These are phyloP conservation scores for Zalaria obscura DNA, from an alignment of 2,329 filamentous ascomycete species.

Conservation along the genomic window DNA sequence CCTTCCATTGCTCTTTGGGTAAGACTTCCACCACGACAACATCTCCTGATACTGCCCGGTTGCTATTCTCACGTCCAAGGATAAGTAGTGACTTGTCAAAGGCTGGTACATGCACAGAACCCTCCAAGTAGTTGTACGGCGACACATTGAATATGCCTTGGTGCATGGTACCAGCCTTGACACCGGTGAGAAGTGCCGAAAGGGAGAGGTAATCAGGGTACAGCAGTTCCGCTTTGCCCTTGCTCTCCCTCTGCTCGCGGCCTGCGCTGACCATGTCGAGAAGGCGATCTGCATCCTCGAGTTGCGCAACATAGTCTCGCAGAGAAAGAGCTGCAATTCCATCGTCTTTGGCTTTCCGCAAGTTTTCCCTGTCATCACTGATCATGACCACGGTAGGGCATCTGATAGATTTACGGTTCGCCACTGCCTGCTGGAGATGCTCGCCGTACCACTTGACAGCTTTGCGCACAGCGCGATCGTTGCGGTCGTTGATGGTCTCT, in stretches of 20 bases:
- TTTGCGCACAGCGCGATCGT: constrained; percentile 77
- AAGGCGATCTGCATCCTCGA: constrained; percentile 72
- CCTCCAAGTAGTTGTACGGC: constrained; percentile 95
- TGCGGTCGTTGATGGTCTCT: constrained; percentile 91
- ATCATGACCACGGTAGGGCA: constrained; percentile 79
- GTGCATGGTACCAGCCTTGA: constrained; percentile 78
- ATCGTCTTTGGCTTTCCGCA: constrained; percentile 67
- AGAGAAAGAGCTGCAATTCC: constrained; percentile 53
- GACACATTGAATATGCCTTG: constrained; percentile 95
- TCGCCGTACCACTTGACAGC: constrained; percentile 83
- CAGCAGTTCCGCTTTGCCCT: constrained; percentile 55
- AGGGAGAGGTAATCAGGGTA: constrained; percentile 83
- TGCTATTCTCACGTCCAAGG: constrained; percentile 89
- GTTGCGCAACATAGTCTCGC: constrained; percentile 62
- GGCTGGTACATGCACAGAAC: constrained; percentile 74
- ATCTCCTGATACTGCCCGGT: constrained; percentile 82
- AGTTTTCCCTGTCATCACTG: constrained; percentile 79
- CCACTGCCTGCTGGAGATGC: constrained; percentile 55
- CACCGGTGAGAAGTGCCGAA: constrained; percentile 86
- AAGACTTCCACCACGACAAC: constrained; percentile 86
- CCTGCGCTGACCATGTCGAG: constrained; percentile 86
- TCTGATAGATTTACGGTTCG: constrained; percentile 36
- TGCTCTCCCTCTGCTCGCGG: constrained; percentile 50
- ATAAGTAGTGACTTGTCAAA: constrained; percentile 84
- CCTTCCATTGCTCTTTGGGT: constrained; percentile 92